Conservation (phyloP, 805 yeast genomes). For the Saturnispora mendoncae region DNA sequence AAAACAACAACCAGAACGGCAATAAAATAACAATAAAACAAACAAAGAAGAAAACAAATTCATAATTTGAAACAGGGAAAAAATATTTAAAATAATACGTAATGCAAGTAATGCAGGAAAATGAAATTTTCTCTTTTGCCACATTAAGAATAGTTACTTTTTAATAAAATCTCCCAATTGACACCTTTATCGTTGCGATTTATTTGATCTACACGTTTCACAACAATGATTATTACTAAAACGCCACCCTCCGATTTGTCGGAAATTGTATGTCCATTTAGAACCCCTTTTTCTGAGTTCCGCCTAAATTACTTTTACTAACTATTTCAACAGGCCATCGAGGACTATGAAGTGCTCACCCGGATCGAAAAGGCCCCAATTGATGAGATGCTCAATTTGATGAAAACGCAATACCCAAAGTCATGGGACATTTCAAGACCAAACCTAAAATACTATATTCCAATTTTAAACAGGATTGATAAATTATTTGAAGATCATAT, state of each 20-base stretch:
- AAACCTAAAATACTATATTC: slow-evolving; percentile 66
- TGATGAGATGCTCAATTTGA: slow-evolving; percentile 18
- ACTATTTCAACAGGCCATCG: slow-evolving; percentile 15
- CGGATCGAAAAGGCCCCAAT: slow-evolving; percentile 14
- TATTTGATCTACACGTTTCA: neutral
- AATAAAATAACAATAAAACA: too few species aligned
- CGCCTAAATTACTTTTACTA: slow-evolving; percentile 5
- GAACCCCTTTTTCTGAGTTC: too few species aligned
- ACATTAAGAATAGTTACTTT: neutral
- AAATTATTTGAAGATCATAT: slow-evolving; percentile 47
- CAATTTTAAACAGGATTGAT: slow-evolving; percentile 70
- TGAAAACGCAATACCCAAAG: slow-evolving; percentile 17
- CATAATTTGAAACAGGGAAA: too few species aligned
- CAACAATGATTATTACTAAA: slow-evolving; percentile 2
- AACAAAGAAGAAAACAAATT: too few species aligned
- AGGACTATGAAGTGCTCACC: slow-evolving; percentile 15
- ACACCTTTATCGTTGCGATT: neutral
- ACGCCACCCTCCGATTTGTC: slow-evolving; percentile 4
- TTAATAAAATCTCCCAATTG: neutral
- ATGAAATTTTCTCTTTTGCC: neutral
- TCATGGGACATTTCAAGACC: slow-evolving; percentile 29
- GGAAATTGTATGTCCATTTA: slow-evolving; percentile 9
- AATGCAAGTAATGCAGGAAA: neutral
- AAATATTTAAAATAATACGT: too few species aligned
- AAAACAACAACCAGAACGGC: too few species aligned